Percentiles rank a stretch among this genome's conserved stretches.
These are phyloP conservation scores for Pichia eremophila DNA, from an alignment of 805 yeast genomes.

Conservation along the genomic window DNA sequence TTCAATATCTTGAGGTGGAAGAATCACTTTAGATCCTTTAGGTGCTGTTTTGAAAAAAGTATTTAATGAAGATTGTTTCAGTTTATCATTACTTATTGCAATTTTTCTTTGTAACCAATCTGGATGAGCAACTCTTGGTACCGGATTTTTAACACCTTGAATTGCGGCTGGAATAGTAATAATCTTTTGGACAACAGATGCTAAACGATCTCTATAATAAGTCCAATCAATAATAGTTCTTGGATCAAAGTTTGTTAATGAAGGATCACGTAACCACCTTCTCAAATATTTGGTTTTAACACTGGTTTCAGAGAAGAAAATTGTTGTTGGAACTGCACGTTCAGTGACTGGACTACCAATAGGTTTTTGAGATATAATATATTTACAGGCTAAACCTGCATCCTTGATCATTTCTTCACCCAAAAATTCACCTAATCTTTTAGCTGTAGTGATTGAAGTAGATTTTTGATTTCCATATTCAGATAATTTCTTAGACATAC, in stretches of 20 bases:
- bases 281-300: constrained; percentile 68
- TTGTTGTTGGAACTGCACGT: constrained; percentile 93
- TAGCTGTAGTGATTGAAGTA: constrained; percentile 92
- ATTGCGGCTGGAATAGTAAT: constrained; percentile 96
- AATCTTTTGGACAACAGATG: constrained; percentile 88
- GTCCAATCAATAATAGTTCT: constrained; percentile 87
- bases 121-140: constrained; percentile 89
- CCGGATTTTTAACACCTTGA: constrained; percentile 82
- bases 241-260: constrained; percentile 75
- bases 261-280: constrained; percentile 79
- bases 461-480: constrained; percentile 90
- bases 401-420: constrained; percentile 96
- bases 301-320: constrained; percentile 71
- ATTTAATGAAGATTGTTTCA: constrained; percentile 60
- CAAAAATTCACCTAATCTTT: constrained; percentile 83
- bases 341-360: constrained; percentile 85
- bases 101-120: constrained; percentile 77
- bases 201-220: constrained; percentile 82
- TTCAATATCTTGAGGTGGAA: constrained; percentile 30
- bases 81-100: constrained; percentile 48
- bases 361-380: constrained; percentile 81
- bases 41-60: constrained; percentile 44
- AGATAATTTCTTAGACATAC: constrained; percentile 84
- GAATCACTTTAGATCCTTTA: constrained; percentile 26
- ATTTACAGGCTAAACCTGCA: constrained; percentile 91